phyloP scores from a whole-genome alignment of 495 filamentous ascomycete species.

The Monascus purpureus region DNA sequence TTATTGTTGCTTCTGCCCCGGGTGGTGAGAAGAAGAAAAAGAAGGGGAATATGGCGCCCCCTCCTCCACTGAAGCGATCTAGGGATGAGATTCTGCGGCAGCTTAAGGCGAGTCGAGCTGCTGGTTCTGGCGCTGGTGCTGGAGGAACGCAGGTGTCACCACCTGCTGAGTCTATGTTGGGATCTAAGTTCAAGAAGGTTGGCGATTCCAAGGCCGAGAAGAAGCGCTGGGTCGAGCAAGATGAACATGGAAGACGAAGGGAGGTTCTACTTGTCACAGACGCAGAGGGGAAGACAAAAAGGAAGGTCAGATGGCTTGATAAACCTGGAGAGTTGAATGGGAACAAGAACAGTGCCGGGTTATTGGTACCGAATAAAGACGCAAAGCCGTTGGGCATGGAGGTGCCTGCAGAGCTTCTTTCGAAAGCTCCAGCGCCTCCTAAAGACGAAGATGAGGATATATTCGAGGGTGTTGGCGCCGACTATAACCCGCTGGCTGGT shows the following conservation, averaged over 20 bases:
- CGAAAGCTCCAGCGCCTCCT: constrained; percentile 16
- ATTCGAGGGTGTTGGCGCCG: constrained; percentile 72
- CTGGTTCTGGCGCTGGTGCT: constrained; percentile 38
- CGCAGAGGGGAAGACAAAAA: constrained; percentile 74
- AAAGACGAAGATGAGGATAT: constrained; percentile 57
- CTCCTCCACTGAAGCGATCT: constrained; percentile 51
- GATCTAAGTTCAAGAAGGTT: constrained; percentile 72
- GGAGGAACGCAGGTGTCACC: constrained; percentile 37
- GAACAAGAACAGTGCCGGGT: constrained; percentile 13
- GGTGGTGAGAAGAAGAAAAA: constrained; percentile 49
- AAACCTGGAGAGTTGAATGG: constrained; percentile 28
- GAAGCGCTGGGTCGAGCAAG: constrained; percentile 59
- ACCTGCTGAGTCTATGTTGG: constrained; percentile 43
- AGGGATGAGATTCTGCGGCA: constrained; percentile 74
- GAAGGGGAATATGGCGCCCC: constrained; percentile 60
- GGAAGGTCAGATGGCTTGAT: constrained; percentile 51
- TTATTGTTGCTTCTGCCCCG: constrained; percentile 29
- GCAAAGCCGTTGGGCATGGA: constrained; percentile 64
- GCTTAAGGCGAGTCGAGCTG: constrained; percentile 56
- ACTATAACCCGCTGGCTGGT: constrained; percentile 78
- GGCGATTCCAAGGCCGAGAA: constrained; percentile 42
- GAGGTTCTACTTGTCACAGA: constrained; percentile 80
- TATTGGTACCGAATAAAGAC: constrained; percentile 52
- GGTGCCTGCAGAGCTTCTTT: constrained; percentile 43
- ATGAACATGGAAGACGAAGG: constrained; percentile 49